Percentiles rank a stretch among this genome's conserved stretches.
These are phyloP conservation scores for Lotmaria passim DNA, from an alignment of 208 protist genomes.

Conservation along the genomic window DNA sequence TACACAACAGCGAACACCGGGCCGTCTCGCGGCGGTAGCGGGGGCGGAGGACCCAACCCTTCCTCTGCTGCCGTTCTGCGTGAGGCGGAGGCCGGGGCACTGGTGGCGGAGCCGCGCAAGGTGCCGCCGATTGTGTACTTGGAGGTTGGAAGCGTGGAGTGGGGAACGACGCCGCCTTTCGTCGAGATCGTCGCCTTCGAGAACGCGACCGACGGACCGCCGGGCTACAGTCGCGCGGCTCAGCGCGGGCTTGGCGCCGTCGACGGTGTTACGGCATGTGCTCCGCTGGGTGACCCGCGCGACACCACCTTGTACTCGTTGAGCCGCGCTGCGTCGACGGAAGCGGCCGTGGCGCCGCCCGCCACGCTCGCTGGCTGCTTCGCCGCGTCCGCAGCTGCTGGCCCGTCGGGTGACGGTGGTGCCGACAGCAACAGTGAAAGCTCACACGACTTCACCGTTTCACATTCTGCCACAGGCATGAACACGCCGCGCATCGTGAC, in stretches of 20 bases:
- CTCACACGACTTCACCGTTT: slow-evolving; percentile 22
- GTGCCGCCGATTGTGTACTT: slow-evolving; percentile 55
- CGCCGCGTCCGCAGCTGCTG: background rate
- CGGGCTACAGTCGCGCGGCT: slow-evolving; percentile 7
- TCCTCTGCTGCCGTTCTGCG: background rate
- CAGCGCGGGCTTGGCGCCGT: background rate
- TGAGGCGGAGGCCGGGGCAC: background rate
- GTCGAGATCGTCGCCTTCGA: slow-evolving; percentile 72
- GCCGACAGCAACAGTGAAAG: slow-evolving; percentile 24
- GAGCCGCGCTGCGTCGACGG: slow-evolving; percentile 9
- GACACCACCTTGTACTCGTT: slow-evolving; percentile 5
- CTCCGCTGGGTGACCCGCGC: background rate
- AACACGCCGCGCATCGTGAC: slow-evolving; percentile 19
- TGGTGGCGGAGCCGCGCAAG: background rate
- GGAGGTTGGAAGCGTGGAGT: slow-evolving; percentile 58
- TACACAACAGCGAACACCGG: background rate
- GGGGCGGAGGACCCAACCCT: background rate
- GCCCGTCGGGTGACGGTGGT: background rate
- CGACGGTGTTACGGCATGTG: background rate
- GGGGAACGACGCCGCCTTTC: slow-evolving; percentile 76
- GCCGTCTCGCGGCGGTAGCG: background rate
- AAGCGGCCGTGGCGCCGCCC: slow-evolving; percentile 6
- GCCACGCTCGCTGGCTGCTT: background rate
- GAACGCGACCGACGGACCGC: slow-evolving; percentile 46
- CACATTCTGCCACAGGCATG: slow-evolving; percentile 1